phyloP scores from a whole-genome alignment of 306 rosid species.

The Lathyrus sativus region DNA sequence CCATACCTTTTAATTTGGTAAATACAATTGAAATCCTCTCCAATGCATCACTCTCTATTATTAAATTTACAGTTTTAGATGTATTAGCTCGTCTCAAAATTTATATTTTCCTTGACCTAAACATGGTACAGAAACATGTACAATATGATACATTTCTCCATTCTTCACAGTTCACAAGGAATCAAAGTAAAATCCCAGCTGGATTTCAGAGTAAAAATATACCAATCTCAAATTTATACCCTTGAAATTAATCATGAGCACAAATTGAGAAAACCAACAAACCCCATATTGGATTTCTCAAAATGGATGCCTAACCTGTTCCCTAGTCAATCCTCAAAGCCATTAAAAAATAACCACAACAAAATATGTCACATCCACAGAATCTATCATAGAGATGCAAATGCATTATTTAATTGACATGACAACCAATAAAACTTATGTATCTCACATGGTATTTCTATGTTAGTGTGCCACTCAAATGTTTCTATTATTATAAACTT shows the following conservation, averaged over 20 bases:
- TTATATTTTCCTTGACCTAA: too few species aligned
- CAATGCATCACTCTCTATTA: too few species aligned
- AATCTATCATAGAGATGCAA: constrained; percentile 48
- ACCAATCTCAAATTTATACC: constrained; percentile 25
- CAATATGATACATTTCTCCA: too few species aligned
- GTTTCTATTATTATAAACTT: constrained; percentile 34
- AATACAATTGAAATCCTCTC: too few species aligned
- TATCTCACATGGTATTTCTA: constrained; percentile 68
- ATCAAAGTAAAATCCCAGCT: constrained; percentile 36
- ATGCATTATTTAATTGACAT: constrained; percentile 40
- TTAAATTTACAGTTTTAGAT: too few species aligned
- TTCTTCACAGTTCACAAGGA: constrained; percentile 22
- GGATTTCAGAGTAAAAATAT: constrained; percentile 33
- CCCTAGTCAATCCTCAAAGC: constrained; percentile 37
- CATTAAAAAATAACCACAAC: constrained; percentile 34
- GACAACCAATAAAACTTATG: constrained; percentile 54
- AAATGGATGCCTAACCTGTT: constrained; percentile 38
- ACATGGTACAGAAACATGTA: too few species aligned
- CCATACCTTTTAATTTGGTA: too few species aligned
- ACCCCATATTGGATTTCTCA: constrained; percentile 36
- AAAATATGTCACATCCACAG: constrained; percentile 39
- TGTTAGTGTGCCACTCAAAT: constrained; percentile 43
- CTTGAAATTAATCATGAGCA: constrained; percentile 47
- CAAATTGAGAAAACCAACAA: not conserved
- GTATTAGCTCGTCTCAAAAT: too few species aligned